Percentiles rank a stretch among this genome's conserved stretches.
phyloP scores from a whole-genome alignment of 306 rosid genomes.

The Corylus americana region DNA sequence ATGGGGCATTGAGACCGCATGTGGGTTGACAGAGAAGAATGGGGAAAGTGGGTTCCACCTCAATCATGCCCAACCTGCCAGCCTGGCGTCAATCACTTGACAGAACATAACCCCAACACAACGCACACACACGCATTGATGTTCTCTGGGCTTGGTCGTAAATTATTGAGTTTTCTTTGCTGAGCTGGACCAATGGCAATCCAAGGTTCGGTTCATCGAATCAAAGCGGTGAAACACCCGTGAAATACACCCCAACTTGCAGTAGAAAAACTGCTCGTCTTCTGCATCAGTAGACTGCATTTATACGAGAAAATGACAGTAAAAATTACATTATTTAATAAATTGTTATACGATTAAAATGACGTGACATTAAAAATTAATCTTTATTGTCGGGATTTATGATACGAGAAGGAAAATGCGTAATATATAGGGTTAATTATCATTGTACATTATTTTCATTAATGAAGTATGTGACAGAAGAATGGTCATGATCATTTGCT shows the following conservation, averaged over 20 bases:
- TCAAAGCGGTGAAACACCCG: background rate
- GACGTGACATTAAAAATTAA: too few species aligned
- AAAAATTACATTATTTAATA: too few species aligned
- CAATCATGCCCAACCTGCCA: constrained; percentile 54
- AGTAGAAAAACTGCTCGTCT: too few species aligned
- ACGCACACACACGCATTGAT: background rate
- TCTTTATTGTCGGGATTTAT: too few species aligned
- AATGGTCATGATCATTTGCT: background rate
- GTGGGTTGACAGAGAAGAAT: constrained; percentile 57
- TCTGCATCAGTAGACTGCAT: too few species aligned
- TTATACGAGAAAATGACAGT: too few species aligned
- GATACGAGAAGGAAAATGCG: too few species aligned
- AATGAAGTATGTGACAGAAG: background rate
- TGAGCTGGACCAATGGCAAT: background rate
- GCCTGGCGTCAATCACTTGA: constrained; percentile 75
- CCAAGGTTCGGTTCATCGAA: background rate
- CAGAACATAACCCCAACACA: constrained; percentile 36
- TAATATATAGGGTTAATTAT: background rate
- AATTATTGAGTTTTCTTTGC: background rate
- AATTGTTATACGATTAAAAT: too few species aligned
- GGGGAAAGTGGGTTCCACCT: constrained; percentile 38
- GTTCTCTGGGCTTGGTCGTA: background rate
- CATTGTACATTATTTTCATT: background rate
- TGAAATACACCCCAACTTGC: background rate
- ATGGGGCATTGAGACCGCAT: constrained; percentile 65